These are phyloP conservation scores for Aspergillus carbonarius DNA, from an alignment of 2,329 filamentous ascomycete species.

Conservation along the genomic window DNA sequence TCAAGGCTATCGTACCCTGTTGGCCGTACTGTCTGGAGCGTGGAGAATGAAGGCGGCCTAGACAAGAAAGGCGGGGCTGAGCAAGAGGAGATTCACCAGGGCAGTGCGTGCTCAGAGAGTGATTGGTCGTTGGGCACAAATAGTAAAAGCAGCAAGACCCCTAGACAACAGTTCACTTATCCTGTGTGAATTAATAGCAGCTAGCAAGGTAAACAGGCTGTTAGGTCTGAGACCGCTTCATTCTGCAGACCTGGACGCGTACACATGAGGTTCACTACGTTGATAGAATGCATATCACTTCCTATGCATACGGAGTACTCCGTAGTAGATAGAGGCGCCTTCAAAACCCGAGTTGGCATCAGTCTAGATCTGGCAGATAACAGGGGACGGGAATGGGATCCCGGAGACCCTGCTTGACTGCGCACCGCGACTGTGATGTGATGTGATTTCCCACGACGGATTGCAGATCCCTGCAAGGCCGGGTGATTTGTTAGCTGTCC, in stretches of 20 bases:
- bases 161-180: too few relatives aligned
- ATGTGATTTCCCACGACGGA: not conserved
- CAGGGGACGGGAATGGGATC: not conserved
- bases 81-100: too few relatives aligned
- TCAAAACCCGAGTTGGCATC: not conserved
- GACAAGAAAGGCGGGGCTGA: too few relatives aligned
- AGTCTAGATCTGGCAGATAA: not conserved
- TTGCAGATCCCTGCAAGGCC: not conserved
- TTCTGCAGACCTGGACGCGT: not conserved
- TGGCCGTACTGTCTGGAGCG: too few relatives aligned
- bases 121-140: too few relatives aligned
- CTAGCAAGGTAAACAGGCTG: not conserved
- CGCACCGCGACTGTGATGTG: not conserved
- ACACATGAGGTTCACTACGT: not conserved
- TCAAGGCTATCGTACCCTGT: too few relatives aligned
- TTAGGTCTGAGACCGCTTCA: too few relatives aligned
- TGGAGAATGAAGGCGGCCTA: too few relatives aligned
- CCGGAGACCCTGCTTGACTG: not conserved
- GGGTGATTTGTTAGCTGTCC: not conserved
- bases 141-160: too few relatives aligned
- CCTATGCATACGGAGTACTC: not conserved
- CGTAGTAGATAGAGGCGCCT: not conserved
- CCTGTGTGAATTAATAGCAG: not conserved
- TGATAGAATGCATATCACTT: not conserved
- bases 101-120: too few relatives aligned